Evolutionary conservation across 495 filamentous ascomycete genomes (phyloP).

Genomic region (Cryomyces minteri): DNA sequence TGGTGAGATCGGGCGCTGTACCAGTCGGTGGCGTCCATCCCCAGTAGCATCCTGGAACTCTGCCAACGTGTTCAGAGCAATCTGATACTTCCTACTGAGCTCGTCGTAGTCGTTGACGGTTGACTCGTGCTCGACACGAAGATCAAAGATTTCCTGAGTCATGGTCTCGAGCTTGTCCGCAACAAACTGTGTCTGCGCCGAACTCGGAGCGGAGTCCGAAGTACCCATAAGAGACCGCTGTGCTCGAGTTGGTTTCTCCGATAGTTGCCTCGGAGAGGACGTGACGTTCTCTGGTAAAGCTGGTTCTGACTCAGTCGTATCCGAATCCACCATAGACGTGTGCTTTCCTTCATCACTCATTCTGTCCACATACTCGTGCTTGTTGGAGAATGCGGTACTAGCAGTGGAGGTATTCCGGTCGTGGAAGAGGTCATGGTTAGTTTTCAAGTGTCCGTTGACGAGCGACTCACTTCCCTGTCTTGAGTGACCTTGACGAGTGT

Average conservation of each 20-base stretch:
- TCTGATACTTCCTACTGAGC: constrained; percentile 78
- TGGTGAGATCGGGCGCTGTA: constrained; percentile 35
- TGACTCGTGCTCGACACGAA: constrained; percentile 75
- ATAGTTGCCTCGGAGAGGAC: background rate
- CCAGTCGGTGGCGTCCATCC: constrained; percentile 50
- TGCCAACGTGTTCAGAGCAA: constrained; percentile 63
- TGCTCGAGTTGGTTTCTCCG: background rate
- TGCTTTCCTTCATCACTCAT: background rate
- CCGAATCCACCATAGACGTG: background rate
- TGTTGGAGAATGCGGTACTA: constrained; percentile 1
- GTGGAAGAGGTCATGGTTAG: constrained; percentile 11
- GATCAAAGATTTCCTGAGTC: constrained; percentile 79
- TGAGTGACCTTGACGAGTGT: constrained; percentile 45
- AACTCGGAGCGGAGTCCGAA: constrained; percentile 32
- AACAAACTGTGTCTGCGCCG: constrained; percentile 69
- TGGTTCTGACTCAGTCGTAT: background rate
- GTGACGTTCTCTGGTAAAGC: background rate
- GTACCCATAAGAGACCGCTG: constrained; percentile 34
- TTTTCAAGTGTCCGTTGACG: constrained; percentile 15
- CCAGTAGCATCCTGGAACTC: constrained; percentile 74
- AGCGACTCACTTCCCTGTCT: constrained; percentile 9
- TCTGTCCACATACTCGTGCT: constrained; percentile 1
- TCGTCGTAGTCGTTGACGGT: constrained; percentile 65
- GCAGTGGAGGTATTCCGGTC: constrained; percentile 9
- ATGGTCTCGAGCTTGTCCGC: constrained; percentile 86